Evolutionary conservation across 345 rosid species (phyloP), one percentile per base, ranked within the genome.

Genomic region (Gossypium rotundifolium): DNA sequence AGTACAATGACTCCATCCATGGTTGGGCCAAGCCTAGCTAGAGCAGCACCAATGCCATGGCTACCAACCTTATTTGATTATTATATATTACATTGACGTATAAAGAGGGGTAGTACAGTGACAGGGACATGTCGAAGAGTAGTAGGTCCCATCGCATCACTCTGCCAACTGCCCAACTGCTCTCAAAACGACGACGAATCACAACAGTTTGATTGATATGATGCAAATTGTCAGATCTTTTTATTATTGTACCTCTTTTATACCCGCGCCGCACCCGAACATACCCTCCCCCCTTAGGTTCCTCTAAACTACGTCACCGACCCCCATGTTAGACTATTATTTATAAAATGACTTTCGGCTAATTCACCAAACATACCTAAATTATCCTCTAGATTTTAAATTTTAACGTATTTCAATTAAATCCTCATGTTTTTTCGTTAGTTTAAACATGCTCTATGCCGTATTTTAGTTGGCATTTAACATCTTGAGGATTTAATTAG

Each of bases 291-390:
- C 11, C 38, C 6, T 22, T 3, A 40, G 49, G 49, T 42, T 64
- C 71, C 29, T 18, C 3, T 49, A 51, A 51, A 16, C 45, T 69
- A 69, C 72, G 58, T 25, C 44, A 68, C 72, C 72, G 17, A 68
- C 68, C 68, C 45, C 68, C n/a, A 73, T 60, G 58, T 18, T 58
- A n/a, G 40, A 42, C 40, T 5, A 5, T 33, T 33, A 33, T 33
- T 33, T 33, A 42, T 40, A 72, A 22, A 48, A 48, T 11, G 14
- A 7, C 59, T 10, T 54, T 54, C 3, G 7, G 2, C 2, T 18
- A 54, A 33, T 33, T 33, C 40, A 33, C 40, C 40, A 33, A 33
- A 33, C 40, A 33, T 33, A n/a, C 17, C 20, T 5, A 53, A 53
- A 7, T 4, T 5, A 17, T 16, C n/a, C 8, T 53, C 7, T 6